Base-by-base conservation (phyloP, 352 stramenopile genomes). In the Phytophthora nicotianae region DNA sequence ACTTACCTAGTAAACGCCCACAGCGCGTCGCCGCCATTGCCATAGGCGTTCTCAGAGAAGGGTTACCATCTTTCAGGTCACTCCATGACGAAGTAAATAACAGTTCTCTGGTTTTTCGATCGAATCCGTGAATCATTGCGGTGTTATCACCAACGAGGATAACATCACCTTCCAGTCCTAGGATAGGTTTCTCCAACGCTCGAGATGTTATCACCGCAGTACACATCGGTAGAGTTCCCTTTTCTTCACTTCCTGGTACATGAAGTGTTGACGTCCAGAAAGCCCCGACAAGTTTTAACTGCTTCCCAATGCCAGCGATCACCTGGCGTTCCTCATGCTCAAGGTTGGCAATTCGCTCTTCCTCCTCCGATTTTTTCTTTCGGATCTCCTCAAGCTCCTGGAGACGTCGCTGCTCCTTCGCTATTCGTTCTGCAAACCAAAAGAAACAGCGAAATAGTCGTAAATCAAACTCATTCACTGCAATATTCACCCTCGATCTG, bases 201-300 rank as follows among this genome's bases (percentile, higher is more conserved):
- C 29, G 49, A 26, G 62, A 19, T 7, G 63, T 51, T 23, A 79
- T 32, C 17, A 77, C 60, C n/a, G 57, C 63, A 16, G 65, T 53
- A 52, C 56, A 72, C 5, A 68, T 48, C 20, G 68, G 74, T 21
- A 74, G 38, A 24, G 62, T n/a, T 38, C 32, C 38, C 37, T 53
- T 32, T 8, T 29, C 23, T 21, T 26, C 17, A 43, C 17, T 32
- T 11, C 23, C 17, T n/a, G 52, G 33, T 2, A 85, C 17, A 11
- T 33, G 14, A 11, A 89, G 58, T 10, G 84, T 78, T 1, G 58
- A 65, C 0, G 60, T 74, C 37, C 74, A 90, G 38, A 86, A 86
- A 0, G 83, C 72, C 0, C 78, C 81, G 0, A 90, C 59, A 0
- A 81, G 75, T 23, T 59, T 60, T 16, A 90, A 42, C 33, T 75